Base-by-base conservation (phyloP, 2,329 filamentous ascomycete species). In the Ambrosiella cleistominuta region DNA sequence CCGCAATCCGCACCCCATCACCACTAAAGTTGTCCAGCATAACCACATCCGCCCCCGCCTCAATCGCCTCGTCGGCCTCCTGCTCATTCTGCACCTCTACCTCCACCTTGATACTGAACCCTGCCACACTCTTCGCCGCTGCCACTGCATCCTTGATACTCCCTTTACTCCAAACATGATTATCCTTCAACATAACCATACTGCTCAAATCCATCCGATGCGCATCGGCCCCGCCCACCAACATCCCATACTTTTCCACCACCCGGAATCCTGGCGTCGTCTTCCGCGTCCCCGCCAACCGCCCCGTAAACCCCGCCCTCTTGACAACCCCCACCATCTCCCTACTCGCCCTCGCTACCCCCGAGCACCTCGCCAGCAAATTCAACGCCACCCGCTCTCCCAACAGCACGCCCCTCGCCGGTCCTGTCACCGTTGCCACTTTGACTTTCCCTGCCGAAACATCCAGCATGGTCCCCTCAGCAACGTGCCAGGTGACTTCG, bases 131-230 rank as follows among this genome's bases (percentile, higher is more conserved):
- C 68, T 88, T 88, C 27, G 93, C 93, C 1, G 91, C 88, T 45
- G 75, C 74, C 27, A 98, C 90, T 5, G 93, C 93, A 19, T 86
- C 81, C 1, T 85, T 82, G 69, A 98, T 97, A 67, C 85, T 87
- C 35, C 85, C 85, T 57, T 86, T 84, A 62, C 88, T 88, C 85
- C 91, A 96, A 59, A 98, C 85, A 71, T 98, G 93, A 71, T 98
- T 98, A 71, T 98, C 93, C 74, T 98, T 98, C 63, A 98, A 77
- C 93, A 98, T 98, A 59, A 90, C 90, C 93, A 98, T 97, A 63
- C 84, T 80, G 68, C 82, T 86, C 59, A 98, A 75, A 69, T 98
- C 93, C 71, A 95, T 88, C 38, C 93, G 77, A 70, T 98, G 93
- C 2, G 84, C 81, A 71, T 98, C 93, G 13, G 88, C 90, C 9